phyloP scores from a whole-genome alignment of 179 eudicot genomes.

The Heliamphora pulchella region DNA sequence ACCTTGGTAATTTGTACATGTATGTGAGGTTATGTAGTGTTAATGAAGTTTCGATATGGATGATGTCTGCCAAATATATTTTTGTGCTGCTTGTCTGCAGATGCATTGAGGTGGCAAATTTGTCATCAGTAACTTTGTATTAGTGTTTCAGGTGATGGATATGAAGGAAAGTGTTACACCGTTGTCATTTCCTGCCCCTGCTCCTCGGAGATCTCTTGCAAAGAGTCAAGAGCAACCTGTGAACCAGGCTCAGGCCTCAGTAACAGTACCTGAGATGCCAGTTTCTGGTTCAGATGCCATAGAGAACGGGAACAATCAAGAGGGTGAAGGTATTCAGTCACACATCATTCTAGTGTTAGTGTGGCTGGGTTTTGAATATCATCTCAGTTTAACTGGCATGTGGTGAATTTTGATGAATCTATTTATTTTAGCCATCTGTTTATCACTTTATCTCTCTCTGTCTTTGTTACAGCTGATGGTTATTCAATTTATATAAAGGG shows the following conservation, averaged over 20 bases:
- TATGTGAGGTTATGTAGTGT: not conserved
- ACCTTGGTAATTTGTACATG: not conserved
- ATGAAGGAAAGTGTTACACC: slow-evolving; percentile 38
- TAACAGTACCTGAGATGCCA: slow-evolving; percentile 26
- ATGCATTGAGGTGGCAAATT: not conserved
- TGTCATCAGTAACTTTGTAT: not conserved
- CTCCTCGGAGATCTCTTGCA: slow-evolving; percentile 35
- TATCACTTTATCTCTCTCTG: not conserved
- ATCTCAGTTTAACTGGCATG: not conserved
- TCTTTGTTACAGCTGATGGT: slow-evolving; percentile 53
- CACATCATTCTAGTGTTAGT: not conserved
- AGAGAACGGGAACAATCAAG: slow-evolving; percentile 55
- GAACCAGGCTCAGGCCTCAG: slow-evolving; percentile 26
- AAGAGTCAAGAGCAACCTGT: slow-evolving; percentile 40
- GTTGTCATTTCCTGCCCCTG: slow-evolving; percentile 34
- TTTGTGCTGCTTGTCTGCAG: not conserved
- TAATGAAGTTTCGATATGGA: not conserved
- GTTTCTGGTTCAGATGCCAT: slow-evolving; percentile 26
- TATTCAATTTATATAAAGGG: slow-evolving; percentile 66
- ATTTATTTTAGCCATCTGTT: not conserved
- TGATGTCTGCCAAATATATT: not conserved
- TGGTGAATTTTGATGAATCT: not conserved
- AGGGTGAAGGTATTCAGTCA: slow-evolving; percentile 36
- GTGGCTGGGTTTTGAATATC: not conserved
- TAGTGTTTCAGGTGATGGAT: slow-evolving; percentile 46